Evolutionary conservation across 75 land plant genomes (phyloP).

Genomic region (Pinus taeda): DNA sequence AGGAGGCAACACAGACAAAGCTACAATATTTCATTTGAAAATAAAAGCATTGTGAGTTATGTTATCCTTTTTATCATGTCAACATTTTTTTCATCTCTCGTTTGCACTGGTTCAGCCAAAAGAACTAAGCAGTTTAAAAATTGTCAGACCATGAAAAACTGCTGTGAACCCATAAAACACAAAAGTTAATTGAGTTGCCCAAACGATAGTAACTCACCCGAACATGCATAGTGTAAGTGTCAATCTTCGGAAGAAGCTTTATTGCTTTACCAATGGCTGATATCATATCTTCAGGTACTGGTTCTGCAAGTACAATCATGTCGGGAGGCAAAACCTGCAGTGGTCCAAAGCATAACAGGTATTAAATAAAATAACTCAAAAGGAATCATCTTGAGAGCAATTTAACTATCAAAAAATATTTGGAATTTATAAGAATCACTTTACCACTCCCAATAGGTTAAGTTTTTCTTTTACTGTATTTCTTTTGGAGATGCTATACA

Average conservation of each 20-base stretch:
- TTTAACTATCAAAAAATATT: not conserved
- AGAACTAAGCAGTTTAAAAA: not conserved
- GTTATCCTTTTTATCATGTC: not conserved
- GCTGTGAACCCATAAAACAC: not conserved
- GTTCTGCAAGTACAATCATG: conserved; percentile 94
- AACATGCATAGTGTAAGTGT: conserved; percentile 85
- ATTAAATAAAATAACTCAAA: not conserved
- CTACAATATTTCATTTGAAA: too few relatives aligned
- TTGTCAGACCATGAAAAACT: too few relatives aligned
- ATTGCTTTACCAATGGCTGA: conserved; percentile 79
- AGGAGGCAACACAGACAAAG: too few relatives aligned
- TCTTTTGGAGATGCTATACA: too few relatives aligned
- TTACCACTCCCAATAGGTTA: not conserved
- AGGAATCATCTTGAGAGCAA: not conserved
- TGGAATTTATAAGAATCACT: too few relatives aligned
- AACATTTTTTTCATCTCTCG: not conserved
- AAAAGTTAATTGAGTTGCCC: not conserved
- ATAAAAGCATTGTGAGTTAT: not conserved
- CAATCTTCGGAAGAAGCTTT: conserved; percentile 79
- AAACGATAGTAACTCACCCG: conserved; percentile 37
- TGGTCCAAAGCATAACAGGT: not conserved
- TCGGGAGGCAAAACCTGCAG: conserved; percentile 94
- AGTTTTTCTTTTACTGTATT: not conserved
- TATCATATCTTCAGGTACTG: conserved; percentile 86
- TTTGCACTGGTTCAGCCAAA: not conserved